phyloP scores from a whole-genome alignment of 495 filamentous ascomycete genomes.

The Oleoguttula mirabilis region DNA sequence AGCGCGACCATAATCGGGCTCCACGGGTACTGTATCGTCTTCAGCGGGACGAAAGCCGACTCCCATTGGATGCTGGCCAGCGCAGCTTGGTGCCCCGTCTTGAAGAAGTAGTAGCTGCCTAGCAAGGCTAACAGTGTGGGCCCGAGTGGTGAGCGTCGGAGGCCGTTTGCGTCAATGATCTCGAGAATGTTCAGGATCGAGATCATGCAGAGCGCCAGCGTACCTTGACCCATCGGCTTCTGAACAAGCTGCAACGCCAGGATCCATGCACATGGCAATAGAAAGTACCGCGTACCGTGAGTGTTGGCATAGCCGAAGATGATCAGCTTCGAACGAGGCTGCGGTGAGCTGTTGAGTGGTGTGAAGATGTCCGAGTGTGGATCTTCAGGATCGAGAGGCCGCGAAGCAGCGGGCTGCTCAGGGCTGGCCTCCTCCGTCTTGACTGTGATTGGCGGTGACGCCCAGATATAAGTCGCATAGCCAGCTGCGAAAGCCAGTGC shows the following conservation, averaged over 20 bases:
- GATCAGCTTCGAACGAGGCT: constrained; percentile 37
- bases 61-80: constrained; percentile 92
- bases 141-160: constrained; percentile 61
- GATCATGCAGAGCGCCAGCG: constrained; percentile 65
- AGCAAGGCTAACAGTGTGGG: constrained; percentile 74
- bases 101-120: constrained; percentile 91
- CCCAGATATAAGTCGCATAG: constrained; percentile 26
- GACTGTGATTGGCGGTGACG: constrained; percentile 26
- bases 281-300: constrained; percentile 80
- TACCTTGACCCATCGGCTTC: constrained; percentile 87
- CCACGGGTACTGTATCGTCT: constrained; percentile 78
- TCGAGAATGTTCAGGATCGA: constrained; percentile 82
- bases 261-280: constrained; percentile 66
- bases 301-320: constrained; percentile 87
- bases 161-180: constrained; percentile 66
- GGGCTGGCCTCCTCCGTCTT: constrained; percentile 24
- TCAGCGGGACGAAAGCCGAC: constrained; percentile 81
- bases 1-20: constrained; percentile 66
- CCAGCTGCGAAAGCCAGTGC: constrained; percentile 52
- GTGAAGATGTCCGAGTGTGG: constrained; percentile 28
- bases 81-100: constrained; percentile 89
- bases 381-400: constrained; percentile 21
- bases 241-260: constrained; percentile 67
- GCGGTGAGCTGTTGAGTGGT: constrained; percentile 28
- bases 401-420: constrained; percentile 11